phyloP scores from a whole-genome alignment of 441 rosid species.

The Bocquillonia castaneifolia region DNA sequence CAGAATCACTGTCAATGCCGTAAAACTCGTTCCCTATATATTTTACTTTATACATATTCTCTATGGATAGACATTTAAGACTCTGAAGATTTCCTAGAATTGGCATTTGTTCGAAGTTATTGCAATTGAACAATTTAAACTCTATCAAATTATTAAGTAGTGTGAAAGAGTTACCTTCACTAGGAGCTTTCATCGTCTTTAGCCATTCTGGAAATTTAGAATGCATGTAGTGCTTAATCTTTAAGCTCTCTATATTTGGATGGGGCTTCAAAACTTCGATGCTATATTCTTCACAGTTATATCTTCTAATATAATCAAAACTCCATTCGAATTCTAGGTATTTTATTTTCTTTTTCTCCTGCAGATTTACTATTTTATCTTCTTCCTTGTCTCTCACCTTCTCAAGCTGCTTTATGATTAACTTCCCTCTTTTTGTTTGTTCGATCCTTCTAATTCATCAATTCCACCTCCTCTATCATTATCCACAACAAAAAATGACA shows the following conservation, averaged over 20 bases:
- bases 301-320: neutral
- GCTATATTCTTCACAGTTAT: conserved; percentile 11
- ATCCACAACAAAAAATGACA: conserved; percentile 21
- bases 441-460: conserved; percentile 19
- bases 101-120: conserved; percentile 7
- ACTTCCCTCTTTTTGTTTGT: conserved; percentile 16
- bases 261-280: conserved; percentile 6
- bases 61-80: conserved; percentile 17
- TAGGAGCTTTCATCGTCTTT: neutral
- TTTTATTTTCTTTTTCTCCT: neutral
- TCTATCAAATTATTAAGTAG: conserved; percentile 7
- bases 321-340: conserved; percentile 6
- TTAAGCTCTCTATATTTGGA: conserved; percentile 15
- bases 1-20: no score
- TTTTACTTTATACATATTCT: conserved; percentile 2
- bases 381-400: conserved; percentile 13
- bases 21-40: conserved; percentile 19
- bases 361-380: conserved; percentile 16
- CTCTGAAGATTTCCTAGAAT: conserved; percentile 25
- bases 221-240: conserved; percentile 16
- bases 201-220: conserved; percentile 29
- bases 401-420: conserved; percentile 7
- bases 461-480: conserved; percentile 9
- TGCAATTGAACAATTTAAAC: conserved; percentile 15
- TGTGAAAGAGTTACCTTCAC: neutral